These are phyloP conservation scores for Coemansia sp. DNA, from an alignment of 192 early-diverging fungal genomes.

Conservation along the genomic window DNA sequence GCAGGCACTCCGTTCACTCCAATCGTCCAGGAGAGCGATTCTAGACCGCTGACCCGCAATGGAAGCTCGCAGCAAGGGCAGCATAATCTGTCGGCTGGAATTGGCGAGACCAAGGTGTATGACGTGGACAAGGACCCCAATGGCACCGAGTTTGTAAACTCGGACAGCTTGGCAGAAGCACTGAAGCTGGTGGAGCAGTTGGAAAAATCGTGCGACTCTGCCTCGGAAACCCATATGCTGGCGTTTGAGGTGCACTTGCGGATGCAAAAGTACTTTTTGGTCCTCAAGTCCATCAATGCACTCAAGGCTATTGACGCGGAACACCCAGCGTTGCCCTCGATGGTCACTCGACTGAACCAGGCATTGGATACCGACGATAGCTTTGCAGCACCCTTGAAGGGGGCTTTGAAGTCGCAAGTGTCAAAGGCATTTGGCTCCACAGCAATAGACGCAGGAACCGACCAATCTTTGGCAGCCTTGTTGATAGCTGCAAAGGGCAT, in stretches of 20 bases:
- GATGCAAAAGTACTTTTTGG: slow-evolving; percentile 53
- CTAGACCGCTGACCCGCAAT: slow-evolving; percentile 52
- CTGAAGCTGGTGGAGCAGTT: slow-evolving; percentile 76
- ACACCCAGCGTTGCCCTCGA: slow-evolving; percentile 32
- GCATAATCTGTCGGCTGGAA: slow-evolving; percentile 39
- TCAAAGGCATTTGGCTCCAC: slow-evolving; percentile 37
- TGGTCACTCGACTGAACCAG: slow-evolving; percentile 27
- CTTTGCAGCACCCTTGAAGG: slow-evolving; percentile 52
- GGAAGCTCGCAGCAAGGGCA: slow-evolving; percentile 59
- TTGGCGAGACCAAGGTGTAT: slow-evolving; percentile 55
- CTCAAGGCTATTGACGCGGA: slow-evolving; percentile 29
- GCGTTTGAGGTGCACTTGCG: slow-evolving; percentile 51
- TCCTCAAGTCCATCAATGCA: slow-evolving; percentile 45
- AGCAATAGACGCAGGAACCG: slow-evolving; percentile 13
- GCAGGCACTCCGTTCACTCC: slow-evolving; percentile 34
- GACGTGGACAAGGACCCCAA: slow-evolving; percentile 41
- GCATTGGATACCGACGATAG: slow-evolving; percentile 33
- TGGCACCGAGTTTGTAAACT: slow-evolving; percentile 51
- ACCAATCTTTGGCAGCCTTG: slow-evolving; percentile 5
- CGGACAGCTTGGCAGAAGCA: slow-evolving; percentile 67
- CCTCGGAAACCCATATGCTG: slow-evolving; percentile 27
- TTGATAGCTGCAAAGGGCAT: slow-evolving; percentile 28
- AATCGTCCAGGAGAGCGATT: slow-evolving; percentile 18
- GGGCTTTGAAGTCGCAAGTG: slow-evolving; percentile 40
- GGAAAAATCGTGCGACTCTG: slow-evolving; percentile 19